A percentile compares a stretch with the other conserved stretches of the same genome.
Evolutionary conservation across 2,329 filamentous ascomycete genomes (phyloP).

Genomic region (Diaporthe vexans): DNA sequence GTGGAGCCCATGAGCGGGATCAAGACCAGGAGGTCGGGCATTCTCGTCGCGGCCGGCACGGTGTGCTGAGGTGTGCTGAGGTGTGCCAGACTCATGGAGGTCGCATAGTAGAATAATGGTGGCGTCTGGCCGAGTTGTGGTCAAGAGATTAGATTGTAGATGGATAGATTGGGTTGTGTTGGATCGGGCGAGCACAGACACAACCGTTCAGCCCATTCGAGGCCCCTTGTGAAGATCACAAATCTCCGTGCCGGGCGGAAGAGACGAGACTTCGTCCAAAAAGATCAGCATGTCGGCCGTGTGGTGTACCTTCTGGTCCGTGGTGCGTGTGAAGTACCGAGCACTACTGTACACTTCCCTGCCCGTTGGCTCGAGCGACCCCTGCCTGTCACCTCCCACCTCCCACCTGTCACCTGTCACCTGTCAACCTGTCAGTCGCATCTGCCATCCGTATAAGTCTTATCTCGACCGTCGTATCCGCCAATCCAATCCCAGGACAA

Average conservation of each 20-base stretch:
- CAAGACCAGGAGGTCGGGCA: background rate
- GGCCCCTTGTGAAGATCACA: slow-evolving; percentile 34
- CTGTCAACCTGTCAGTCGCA: background rate
- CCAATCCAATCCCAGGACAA: background rate
- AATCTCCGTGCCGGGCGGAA: slow-evolving; percentile 28
- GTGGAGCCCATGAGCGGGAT: slow-evolving; percentile 5
- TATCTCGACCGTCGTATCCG: background rate
- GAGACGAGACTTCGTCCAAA: slow-evolving; percentile 17
- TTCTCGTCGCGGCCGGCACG: slow-evolving; percentile 9
- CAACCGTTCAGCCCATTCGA: slow-evolving; percentile 17
- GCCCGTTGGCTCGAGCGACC: slow-evolving; percentile 17
- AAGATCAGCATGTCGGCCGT: background rate
- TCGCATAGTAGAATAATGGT: slow-evolving; percentile 2
- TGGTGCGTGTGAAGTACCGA: background rate
- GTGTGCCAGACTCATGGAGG: background rate
- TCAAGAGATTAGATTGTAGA: slow-evolving; percentile 20
- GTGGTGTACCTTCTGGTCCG: background rate
- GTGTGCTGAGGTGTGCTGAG: background rate
- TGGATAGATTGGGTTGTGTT: slow-evolving; percentile 21
- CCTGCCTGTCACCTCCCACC: slow-evolving; percentile 17
- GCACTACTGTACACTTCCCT: background rate
- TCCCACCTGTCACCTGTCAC: background rate
- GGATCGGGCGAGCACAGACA: slow-evolving; percentile 21
- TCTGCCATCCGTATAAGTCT: background rate
- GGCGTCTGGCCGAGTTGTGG: slow-evolving; percentile 15